A percentile compares a stretch with the other conserved stretches of the same genome.
Conservation (phyloP, 768 basidiomycete species). For the Brasilioporus rufonigricans region DNA sequence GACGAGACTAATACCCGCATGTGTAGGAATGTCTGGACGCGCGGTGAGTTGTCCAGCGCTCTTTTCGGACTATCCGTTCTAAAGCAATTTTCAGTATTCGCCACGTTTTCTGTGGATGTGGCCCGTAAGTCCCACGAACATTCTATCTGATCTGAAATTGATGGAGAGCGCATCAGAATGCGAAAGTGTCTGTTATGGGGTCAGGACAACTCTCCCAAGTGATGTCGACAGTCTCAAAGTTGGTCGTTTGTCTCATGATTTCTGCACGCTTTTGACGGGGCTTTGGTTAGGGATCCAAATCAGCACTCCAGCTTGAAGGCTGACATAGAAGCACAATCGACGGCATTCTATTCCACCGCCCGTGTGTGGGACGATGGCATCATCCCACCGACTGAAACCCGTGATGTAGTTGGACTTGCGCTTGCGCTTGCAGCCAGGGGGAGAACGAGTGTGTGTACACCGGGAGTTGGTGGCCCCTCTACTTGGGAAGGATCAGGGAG, state of each 20-base stretch:
- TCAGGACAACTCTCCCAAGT: conserved; percentile 90
- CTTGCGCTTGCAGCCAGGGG: conserved; percentile 70
- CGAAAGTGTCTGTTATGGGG: conserved; percentile 95
- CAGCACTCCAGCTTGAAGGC: conserved; percentile 72
- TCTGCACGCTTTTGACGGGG: not conserved
- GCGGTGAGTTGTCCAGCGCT: conserved; percentile 56
- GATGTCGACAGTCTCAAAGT: conserved; percentile 88
- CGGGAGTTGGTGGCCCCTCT: not conserved
- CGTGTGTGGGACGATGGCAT: conserved; percentile 95
- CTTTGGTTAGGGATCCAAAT: conserved; percentile 60
- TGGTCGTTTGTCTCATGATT: conserved; percentile 18
- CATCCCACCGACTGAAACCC: conserved; percentile 84
- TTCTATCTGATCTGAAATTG: conserved; percentile 5
- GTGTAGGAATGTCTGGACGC: conserved; percentile 84
- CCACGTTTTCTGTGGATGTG: conserved; percentile 98
- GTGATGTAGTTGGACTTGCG: conserved; percentile 85
- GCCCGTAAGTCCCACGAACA: conserved; percentile 59
- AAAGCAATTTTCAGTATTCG: conserved; percentile 58
- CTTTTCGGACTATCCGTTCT: conserved; percentile 5
- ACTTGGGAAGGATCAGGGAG: conserved; percentile 71
- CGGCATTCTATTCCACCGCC: conserved; percentile 84
- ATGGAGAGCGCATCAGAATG: conserved; percentile 51
- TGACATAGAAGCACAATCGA: conserved; percentile 88
- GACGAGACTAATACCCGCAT: conserved; percentile 12
- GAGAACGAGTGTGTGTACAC: conserved; percentile 18